phyloP scores from a whole-genome alignment of 306 rosid genomes.

The Sicyos edulis region DNA sequence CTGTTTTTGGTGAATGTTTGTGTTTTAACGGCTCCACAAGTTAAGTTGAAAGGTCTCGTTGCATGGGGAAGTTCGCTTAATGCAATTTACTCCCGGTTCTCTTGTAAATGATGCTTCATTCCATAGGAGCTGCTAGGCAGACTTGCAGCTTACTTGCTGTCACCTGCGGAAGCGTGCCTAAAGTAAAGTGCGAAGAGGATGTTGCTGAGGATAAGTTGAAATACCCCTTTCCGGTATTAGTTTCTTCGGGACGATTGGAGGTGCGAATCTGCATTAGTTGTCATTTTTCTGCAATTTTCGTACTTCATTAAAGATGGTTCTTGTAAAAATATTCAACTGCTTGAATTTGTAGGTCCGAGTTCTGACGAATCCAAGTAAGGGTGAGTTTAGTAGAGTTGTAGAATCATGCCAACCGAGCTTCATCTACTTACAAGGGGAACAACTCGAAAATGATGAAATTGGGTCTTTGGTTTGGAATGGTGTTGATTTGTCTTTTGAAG shows the following conservation, averaged over 20 bases:
- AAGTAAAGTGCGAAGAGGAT: conserved; percentile 36
- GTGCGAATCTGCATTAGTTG: conserved; percentile 33
- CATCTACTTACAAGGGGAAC: conserved; percentile 85
- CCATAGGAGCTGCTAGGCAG: conserved; percentile 62
- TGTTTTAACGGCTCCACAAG: conserved; percentile 7
- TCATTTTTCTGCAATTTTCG: conserved; percentile 13
- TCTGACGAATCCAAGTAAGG: conserved; percentile 65
- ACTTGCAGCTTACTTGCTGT: conserved; percentile 80
- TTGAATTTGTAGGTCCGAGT: conserved; percentile 63
- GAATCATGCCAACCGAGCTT: conserved; percentile 71
- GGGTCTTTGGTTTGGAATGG: conserved; percentile 77
- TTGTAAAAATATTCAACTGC: background rate
- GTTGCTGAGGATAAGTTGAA: conserved; percentile 27
- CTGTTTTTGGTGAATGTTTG: conserved; percentile 15
- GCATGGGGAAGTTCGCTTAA: conserved; percentile 24
- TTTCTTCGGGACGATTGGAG: conserved; percentile 90
- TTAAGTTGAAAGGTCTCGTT: conserved; percentile 22
- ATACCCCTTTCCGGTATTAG: conserved; percentile 68
- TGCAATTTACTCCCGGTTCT: conserved; percentile 18
- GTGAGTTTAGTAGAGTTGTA: conserved; percentile 51
- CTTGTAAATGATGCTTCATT: conserved; percentile 54
- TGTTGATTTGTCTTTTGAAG: conserved; percentile 49
- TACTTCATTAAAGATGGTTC: conserved; percentile 1
- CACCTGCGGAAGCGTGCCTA: conserved; percentile 41
- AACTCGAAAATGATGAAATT: conserved; percentile 57